These are phyloP conservation scores for Talaromyces sp. DNA, from an alignment of 2,329 filamentous ascomycete genomes.

Conservation along the genomic window DNA sequence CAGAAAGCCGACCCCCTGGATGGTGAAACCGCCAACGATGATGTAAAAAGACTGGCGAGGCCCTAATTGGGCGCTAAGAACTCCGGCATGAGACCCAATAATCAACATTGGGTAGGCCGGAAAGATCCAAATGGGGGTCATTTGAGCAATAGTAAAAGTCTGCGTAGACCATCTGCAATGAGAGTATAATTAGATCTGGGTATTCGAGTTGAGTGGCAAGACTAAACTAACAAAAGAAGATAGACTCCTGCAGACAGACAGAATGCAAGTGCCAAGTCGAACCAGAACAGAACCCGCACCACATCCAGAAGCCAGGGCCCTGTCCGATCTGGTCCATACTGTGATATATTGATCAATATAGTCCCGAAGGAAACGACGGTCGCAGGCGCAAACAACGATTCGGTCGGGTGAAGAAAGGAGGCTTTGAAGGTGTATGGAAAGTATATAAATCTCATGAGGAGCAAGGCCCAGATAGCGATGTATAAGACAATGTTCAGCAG, in stretches of 20 bases:
- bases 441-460: conserved; percentile 63
- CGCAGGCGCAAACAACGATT: conserved; percentile 72
- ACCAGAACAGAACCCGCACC: conserved; percentile 69
- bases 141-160: conserved; percentile 68
- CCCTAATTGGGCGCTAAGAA: conserved; percentile 46
- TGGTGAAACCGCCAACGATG: conserved; percentile 55
- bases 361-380: conserved; percentile 66
- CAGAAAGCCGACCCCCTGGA: conserved; percentile 61
- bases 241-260: conserved; percentile 67
- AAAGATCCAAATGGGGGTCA: conserved; percentile 88
- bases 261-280: conserved; percentile 65
- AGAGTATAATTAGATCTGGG: conserved; percentile 1
- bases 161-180: conserved; percentile 55
- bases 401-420: conserved; percentile 71
- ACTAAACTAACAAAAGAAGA: conserved; percentile 60
- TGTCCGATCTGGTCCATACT: conserved; percentile 63
- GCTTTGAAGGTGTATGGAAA: conserved; percentile 65
- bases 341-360: conserved; percentile 70
- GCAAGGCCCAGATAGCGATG: conserved; percentile 57
- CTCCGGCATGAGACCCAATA: conserved; percentile 66
- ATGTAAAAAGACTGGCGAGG: conserved; percentile 45
- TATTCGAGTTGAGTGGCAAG: conserved; percentile 17
- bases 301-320: conserved; percentile 57
- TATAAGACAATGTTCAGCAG: conserved; percentile 62
- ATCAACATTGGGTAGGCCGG: conserved; percentile 77